phyloP scores from a whole-genome alignment of 768 basidiomycete species.

The Russula foetens region DNA sequence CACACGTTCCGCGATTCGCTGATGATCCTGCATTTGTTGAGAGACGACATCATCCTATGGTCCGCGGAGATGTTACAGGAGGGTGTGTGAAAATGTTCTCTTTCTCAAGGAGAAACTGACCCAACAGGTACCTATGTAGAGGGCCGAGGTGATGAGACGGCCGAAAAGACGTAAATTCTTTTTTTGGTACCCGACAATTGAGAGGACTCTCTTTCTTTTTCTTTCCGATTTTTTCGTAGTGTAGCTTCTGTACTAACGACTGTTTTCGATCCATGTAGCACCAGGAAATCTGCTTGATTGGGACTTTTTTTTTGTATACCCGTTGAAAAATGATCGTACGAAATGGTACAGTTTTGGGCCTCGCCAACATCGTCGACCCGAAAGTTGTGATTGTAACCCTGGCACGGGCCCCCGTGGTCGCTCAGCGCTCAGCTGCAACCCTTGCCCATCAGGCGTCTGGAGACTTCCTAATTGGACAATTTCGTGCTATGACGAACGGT shows the following conservation, averaged over 20 bases:
- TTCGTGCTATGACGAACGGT: too few relatives aligned
- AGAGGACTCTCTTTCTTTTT: background rate
- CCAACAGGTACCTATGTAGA: background rate
- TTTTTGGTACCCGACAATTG: background rate
- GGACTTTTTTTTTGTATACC: background rate
- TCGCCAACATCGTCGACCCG: too few relatives aligned
- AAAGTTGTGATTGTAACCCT: too few relatives aligned
- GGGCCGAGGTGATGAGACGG: background rate
- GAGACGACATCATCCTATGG: conserved; percentile 85
- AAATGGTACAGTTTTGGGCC: background rate
- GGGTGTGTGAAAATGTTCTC: conserved; percentile 22
- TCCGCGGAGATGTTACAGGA: conserved; percentile 58
- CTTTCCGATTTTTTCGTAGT: too few relatives aligned
- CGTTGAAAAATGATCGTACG: background rate
- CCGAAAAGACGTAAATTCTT: background rate
- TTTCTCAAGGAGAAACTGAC: too few relatives aligned
- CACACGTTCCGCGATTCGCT: conserved; percentile 66
- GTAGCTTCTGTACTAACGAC: background rate
- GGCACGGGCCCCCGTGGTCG: too few relatives aligned
- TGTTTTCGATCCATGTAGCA: conserved; percentile 2
- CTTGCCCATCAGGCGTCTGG: too few relatives aligned
- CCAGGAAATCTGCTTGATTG: background rate
- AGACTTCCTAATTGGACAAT: too few relatives aligned
- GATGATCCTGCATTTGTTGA: conserved; percentile 73
- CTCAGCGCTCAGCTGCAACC: too few relatives aligned